Evolutionary conservation across 2,329 filamentous ascomycete genomes (phyloP), one percentile per base, ranked within the genome.

Genomic region (Plectosphaerella cucumerina): DNA sequence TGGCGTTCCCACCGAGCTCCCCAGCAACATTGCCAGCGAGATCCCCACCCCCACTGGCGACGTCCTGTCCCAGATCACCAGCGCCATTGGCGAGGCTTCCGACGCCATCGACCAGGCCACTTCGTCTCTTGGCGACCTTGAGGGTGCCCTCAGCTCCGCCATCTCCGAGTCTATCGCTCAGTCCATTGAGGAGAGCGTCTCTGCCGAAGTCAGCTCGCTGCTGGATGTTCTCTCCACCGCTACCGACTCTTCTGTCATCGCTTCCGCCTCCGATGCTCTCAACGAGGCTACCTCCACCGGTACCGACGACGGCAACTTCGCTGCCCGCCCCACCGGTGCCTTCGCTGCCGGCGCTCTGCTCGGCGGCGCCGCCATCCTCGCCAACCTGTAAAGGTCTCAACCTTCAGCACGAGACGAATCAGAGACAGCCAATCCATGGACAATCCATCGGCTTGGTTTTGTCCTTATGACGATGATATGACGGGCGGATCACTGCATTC

Each of bases 271-370:
- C 1, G 54, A 53, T 17, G 58, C 49, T 34, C 45, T 48, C 44
- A 43, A 47, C 4, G 51, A 41, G 31, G 54, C 62, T 44, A 64
- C 64, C 15, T 55, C 57, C 17, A 57, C 55, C 23, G 48, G 35
- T 15, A 50, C 50, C 33, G 48, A 51, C 34, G 52, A 51, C 26
- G 43, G 23, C 15, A 56, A 60, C 50, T 63, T 67, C 6, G 65
- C 61, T 45, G 61, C 68, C 44, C 59, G 61, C 50, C 68, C 66
- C 54, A 75, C 72, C 15, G 75, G 65, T 23, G 72, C 68, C 23
- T 57, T 76, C 41, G 74, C 69, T 18, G 62, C 78, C 44, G 74
- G 74, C 31, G 74, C 73, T 21, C 64, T 78, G 52, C 62, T 77
- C 46, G 75, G 74, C 21, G 75, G 74, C 58, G 73, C 70, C 3